A percentile compares a stretch with the other conserved stretches of the same genome.
phyloP scores from a whole-genome alignment of 176 grass and related monocot species.

The Oryza brachyantha region DNA sequence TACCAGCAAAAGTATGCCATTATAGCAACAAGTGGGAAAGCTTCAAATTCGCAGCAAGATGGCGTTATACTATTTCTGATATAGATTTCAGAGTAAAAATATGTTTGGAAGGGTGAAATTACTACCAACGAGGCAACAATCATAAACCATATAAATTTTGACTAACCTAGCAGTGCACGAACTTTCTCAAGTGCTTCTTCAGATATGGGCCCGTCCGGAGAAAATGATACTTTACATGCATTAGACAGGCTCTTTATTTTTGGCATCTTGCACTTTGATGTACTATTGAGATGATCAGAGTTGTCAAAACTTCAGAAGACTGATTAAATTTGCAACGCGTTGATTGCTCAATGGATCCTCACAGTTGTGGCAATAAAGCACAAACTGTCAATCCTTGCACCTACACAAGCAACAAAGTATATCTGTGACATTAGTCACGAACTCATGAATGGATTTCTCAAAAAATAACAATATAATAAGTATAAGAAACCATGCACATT shows the following conservation, averaged over 20 bases:
- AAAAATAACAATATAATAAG: neutral
- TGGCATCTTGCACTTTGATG: conserved; percentile 64
- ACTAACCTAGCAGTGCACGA: conserved; percentile 76
- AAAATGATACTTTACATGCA: conserved; percentile 83
- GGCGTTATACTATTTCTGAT: neutral
- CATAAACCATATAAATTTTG: conserved; percentile 12
- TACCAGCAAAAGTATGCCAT: neutral
- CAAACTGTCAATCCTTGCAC: neutral
- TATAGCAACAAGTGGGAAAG: neutral
- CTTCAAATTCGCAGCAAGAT: neutral
- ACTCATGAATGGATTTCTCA: neutral
- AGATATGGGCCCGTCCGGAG: conserved; percentile 72
- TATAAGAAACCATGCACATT: neutral
- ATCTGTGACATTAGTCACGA: conserved; percentile 9
- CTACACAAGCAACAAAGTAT: conserved; percentile 16
- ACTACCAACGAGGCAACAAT: neutral
- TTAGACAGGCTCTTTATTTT: conserved; percentile 78
- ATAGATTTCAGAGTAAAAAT: neutral
- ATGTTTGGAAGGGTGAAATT: neutral
- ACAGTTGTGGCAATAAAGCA: neutral
- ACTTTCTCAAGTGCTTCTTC: conserved; percentile 87
- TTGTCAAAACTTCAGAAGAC: conserved; percentile 22
- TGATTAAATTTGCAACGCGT: neutral
- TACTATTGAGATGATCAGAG: conserved; percentile 7
- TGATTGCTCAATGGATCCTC: conserved; percentile 7